These are phyloP conservation scores for Tulasnella sp. DNA, from an alignment of 768 basidiomycete genomes.

Conservation along the genomic window DNA sequence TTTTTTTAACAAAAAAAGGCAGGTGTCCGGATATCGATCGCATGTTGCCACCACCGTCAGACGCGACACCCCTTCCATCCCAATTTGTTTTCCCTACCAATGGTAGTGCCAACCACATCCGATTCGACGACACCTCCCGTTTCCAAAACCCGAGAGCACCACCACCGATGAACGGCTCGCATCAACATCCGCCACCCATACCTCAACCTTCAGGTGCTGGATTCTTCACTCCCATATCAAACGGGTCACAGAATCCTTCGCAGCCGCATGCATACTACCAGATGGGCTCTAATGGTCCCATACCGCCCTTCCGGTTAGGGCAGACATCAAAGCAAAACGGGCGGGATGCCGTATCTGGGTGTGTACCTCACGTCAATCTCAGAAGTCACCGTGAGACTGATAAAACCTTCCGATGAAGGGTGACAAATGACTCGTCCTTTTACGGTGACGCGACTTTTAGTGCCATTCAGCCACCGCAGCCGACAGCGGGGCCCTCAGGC, in stretches of 20 bases:
- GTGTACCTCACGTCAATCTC: too few relatives aligned
- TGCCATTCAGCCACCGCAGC: too few relatives aligned
- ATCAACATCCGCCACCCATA: slow-evolving; percentile 25
- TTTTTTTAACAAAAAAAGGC: too few relatives aligned
- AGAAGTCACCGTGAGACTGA: too few relatives aligned
- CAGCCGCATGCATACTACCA: slow-evolving; percentile 19
- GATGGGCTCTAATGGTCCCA: neutral
- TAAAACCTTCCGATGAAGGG: neutral
- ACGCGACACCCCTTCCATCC: slow-evolving; percentile 31
- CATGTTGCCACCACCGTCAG: slow-evolving; percentile 54
- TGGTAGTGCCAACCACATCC: slow-evolving; percentile 12
- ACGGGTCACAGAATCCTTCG: slow-evolving; percentile 36
- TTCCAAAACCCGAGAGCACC: neutral
- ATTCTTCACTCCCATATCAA: slow-evolving; percentile 66
- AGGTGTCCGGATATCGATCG: slow-evolving; percentile 59
- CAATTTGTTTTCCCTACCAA: slow-evolving; percentile 21
- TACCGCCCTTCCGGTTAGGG: neutral
- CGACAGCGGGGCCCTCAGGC: too few relatives aligned
- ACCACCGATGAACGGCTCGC: slow-evolving; percentile 10
- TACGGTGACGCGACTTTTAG: slow-evolving; percentile 8
- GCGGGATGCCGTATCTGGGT: slow-evolving; percentile 52
- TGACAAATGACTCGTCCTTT: slow-evolving; percentile 12
- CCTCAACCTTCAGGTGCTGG: slow-evolving; percentile 55
- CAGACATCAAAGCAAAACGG: neutral
- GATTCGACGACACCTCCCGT: slow-evolving; percentile 1